These are phyloP conservation scores for Zygosaccharomyces rouxii DNA, from an alignment of 805 yeast species.

Conservation along the genomic window DNA sequence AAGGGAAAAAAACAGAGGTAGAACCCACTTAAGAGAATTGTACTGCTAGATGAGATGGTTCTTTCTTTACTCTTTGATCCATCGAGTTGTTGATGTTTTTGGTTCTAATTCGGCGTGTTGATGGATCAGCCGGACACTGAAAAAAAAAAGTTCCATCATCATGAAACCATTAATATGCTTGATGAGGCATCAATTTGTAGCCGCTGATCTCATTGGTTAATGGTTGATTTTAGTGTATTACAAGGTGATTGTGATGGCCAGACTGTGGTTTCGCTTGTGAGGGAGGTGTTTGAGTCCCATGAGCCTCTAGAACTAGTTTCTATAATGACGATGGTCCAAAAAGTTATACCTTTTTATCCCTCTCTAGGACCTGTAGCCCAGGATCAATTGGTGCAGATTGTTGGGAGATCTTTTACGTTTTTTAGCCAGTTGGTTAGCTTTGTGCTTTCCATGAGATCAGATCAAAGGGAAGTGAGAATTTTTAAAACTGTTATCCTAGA, in stretches of 20 bases:
- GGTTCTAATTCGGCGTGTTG: background rate
- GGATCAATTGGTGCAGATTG: constrained; percentile 7
- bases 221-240: constrained; percentile 5
- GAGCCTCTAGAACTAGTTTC: constrained; percentile 7
- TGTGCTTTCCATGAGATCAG: constrained; percentile 9
- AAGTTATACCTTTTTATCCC: constrained; percentile 23
- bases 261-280: constrained; percentile 1
- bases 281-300: constrained; percentile 2
- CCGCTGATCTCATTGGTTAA: background rate
- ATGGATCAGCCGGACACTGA: background rate
- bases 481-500: constrained; percentile 17
- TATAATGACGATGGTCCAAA: constrained; percentile 8
- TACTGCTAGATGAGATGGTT: background rate
- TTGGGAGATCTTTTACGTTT: constrained; percentile 14
- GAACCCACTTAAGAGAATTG: background rate
- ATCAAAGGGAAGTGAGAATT: constrained; percentile 14
- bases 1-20: background rate
- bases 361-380: constrained; percentile 17
- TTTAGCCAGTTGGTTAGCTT: constrained; percentile 24
- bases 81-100: background rate
- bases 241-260: constrained; percentile 6
- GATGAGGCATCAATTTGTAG: background rate
- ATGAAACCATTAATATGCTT: background rate
- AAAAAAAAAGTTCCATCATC: background rate
- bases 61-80: too few species aligned